These are phyloP conservation scores for Candida ascalaphidarum DNA, from an alignment of 805 yeast genomes.

Conservation along the genomic window DNA sequence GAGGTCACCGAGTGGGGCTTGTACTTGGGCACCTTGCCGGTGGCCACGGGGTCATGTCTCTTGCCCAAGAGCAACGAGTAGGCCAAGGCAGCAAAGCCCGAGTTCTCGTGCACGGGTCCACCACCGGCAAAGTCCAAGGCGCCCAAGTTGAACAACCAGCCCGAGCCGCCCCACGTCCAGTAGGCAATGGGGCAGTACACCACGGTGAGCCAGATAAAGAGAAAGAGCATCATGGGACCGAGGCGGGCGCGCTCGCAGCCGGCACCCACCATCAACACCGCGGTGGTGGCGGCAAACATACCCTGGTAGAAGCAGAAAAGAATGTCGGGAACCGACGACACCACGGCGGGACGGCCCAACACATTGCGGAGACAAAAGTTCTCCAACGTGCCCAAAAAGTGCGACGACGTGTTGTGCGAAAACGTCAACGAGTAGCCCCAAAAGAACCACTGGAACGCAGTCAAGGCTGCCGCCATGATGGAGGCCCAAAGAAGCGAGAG, in stretches of 20 bases:
- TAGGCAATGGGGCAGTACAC: slow-evolving; percentile 95
- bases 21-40: slow-evolving; percentile 71
- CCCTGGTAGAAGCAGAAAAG: slow-evolving; percentile 89
- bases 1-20: slow-evolving; percentile 90
- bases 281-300: slow-evolving; percentile 93
- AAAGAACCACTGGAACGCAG: slow-evolving; percentile 94
- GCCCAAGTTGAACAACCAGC: slow-evolving; percentile 83
- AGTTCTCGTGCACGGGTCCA: slow-evolving; percentile 93
- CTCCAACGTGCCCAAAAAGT: slow-evolving; percentile 72
- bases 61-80: slow-evolving; percentile 89
- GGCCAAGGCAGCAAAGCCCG: slow-evolving; percentile 92
- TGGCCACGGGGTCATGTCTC: slow-evolving; percentile 75
- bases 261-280: slow-evolving; percentile 93
- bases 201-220: slow-evolving; percentile 89
- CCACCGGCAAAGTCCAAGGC: slow-evolving; percentile 97
- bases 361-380: slow-evolving; percentile 77
- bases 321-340: slow-evolving; percentile 74
- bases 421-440: slow-evolving; percentile 95
- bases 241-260: slow-evolving; percentile 96
- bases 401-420: slow-evolving; percentile 52
- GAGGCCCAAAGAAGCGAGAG: slow-evolving; percentile 90
- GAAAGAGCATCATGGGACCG: slow-evolving; percentile 92
- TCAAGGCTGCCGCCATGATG: slow-evolving; percentile 75
- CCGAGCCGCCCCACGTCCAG: slow-evolving; percentile 95
- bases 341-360: slow-evolving; percentile 71